Conservation (phyloP, 2,329 filamentous ascomycete species). For the Chrysosporium queenslandicum region DNA sequence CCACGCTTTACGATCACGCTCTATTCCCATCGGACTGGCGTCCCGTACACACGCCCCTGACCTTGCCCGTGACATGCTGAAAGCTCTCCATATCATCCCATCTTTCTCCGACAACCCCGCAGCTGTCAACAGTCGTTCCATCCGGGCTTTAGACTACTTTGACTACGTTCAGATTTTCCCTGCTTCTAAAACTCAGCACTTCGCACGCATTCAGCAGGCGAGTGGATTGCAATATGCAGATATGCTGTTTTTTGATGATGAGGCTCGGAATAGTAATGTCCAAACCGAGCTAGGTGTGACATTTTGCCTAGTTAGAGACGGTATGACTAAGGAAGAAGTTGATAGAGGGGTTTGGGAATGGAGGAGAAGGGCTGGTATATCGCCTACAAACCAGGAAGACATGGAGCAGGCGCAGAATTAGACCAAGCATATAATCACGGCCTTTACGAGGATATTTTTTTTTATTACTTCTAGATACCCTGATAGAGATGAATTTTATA, state of each 20-base stretch:
- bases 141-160: constrained; percentile 44
- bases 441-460: too few relatives aligned
- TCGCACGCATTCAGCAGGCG: constrained; percentile 59
- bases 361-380: constrained; percentile 58
- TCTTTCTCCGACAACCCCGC: constrained; percentile 33
- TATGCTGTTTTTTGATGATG: constrained; percentile 95
- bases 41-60: constrained; percentile 72
- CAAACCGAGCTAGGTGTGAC: constrained; percentile 63
- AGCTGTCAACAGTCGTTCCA: constrained; percentile 38
- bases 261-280: constrained; percentile 75
- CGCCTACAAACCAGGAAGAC: constrained; percentile 17
- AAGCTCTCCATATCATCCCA: constrained; percentile 54
- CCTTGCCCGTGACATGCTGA: constrained; percentile 69
- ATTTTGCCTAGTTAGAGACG: constrained; percentile 72
- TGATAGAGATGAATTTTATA: not conserved
- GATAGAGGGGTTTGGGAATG: constrained; percentile 72
- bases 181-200: constrained; percentile 74
- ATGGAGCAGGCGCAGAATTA: constrained; percentile 14
- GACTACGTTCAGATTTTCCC: constrained; percentile 57
- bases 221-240: constrained; percentile 65
- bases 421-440: not conserved
- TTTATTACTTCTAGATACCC: not conserved
- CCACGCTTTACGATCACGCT: constrained; percentile 46
- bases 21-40: constrained; percentile 59
- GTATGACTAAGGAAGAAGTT: constrained; percentile 64